A percentile compares a stretch with the other conserved stretches of the same genome.
Evolutionary conservation across 83 land plant species (phyloP).

Genomic region (Larix sibirica): DNA sequence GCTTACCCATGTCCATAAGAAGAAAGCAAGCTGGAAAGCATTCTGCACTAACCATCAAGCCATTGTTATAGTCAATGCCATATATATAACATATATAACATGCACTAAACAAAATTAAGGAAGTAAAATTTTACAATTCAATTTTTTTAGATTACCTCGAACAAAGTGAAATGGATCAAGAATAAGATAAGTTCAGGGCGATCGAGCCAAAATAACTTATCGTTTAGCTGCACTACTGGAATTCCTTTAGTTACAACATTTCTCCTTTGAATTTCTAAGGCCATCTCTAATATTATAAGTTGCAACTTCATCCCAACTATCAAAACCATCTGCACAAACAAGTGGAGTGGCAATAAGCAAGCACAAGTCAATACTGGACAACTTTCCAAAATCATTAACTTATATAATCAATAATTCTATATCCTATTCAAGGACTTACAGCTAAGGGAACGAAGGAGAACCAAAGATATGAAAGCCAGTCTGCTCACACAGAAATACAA

Average conservation of each 20-base stretch:
- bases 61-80: not conserved
- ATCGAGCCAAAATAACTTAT: constrained; percentile 58
- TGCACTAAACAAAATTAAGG: not conserved
- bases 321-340: constrained; percentile 37
- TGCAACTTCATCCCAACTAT: constrained; percentile 55
- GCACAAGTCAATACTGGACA: not conserved
- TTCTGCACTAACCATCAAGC: constrained; percentile 22
- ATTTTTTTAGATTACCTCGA: constrained; percentile 30
- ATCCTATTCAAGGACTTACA: constrained; percentile 10
- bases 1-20: constrained; percentile 53
- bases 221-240: constrained; percentile 43
- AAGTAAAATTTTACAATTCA: not conserved
- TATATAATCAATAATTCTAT: not conserved
- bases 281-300: constrained; percentile 47
- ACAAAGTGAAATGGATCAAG: constrained; percentile 51
- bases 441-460: constrained; percentile 20
- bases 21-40: constrained; percentile 45
- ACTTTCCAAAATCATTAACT: not conserved
- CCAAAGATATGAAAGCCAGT: constrained; percentile 18
- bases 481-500: constrained; percentile 11
- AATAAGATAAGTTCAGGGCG: constrained; percentile 42
- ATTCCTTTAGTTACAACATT: constrained; percentile 34
- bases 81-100: not conserved
- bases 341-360: not conserved
- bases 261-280: constrained; percentile 26